Evolutionary conservation across 2,329 filamentous ascomycete genomes (phyloP).

Genomic region (Seiridium unicorne): DNA sequence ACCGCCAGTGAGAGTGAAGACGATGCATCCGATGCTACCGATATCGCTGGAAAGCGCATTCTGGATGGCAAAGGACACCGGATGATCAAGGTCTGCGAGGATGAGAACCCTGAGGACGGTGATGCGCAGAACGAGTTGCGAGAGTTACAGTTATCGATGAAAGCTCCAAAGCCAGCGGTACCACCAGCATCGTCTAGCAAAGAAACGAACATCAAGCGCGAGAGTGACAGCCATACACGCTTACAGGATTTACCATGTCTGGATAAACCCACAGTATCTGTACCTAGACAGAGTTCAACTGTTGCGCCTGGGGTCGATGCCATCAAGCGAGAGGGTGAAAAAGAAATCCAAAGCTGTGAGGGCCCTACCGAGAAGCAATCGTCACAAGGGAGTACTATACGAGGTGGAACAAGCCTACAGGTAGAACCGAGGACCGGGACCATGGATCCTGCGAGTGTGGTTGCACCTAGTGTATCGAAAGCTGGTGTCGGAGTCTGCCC

Average conservation of each 20-base stretch:
- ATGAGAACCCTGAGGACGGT: constrained; percentile 58
- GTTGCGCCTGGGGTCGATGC: not conserved
- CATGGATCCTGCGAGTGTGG: not conserved
- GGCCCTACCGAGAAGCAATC: not conserved
- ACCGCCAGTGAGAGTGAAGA: constrained; percentile 40
- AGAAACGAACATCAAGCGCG: not conserved
- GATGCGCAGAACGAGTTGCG: constrained; percentile 62
- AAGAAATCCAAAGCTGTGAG: not conserved
- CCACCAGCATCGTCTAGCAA: not conserved
- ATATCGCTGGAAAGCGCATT: constrained; percentile 63
- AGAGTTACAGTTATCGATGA: constrained; percentile 50
- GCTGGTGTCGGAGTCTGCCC: constrained; percentile 38
- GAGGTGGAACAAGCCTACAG: not conserved
- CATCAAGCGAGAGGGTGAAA: not conserved
- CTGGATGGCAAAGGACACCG: constrained; percentile 65
- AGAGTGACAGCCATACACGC: not conserved
- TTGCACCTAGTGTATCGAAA: not conserved
- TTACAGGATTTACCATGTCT: not conserved
- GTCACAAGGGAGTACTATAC: not conserved
- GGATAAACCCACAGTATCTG: not conserved
- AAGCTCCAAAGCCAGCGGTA: not conserved
- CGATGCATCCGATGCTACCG: constrained; percentile 50
- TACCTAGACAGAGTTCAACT: not conserved
- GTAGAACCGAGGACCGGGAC: not conserved
- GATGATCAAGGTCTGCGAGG: constrained; percentile 74